Evolutionary conservation across 2,329 filamentous ascomycete species (phyloP), one percentile per base, ranked within the genome.

Genomic region (Penicillium sp.): DNA sequence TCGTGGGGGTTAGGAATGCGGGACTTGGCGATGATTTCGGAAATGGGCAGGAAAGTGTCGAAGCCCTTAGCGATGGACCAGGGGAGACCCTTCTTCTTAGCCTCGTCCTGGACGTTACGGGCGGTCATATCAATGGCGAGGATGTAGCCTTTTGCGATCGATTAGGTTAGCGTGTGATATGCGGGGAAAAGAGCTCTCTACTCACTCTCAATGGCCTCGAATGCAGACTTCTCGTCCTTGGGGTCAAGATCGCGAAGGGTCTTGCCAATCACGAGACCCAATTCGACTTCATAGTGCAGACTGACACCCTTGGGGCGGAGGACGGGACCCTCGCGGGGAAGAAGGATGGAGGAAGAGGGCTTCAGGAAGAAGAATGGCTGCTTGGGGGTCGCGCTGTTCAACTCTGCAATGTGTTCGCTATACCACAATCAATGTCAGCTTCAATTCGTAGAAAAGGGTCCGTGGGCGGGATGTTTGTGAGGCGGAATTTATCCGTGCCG

Each of bases 301-400:
- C 87, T 89, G 41, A 96, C 88, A 62, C 93, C 93, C 68, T 82
- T 85, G 44, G 95, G 95, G 45, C 89, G 86, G 65, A 96, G 83
- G 48, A 96, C 86, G 3, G 93, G 88, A 1, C 93, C 93, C 55
- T 86, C 84, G 27, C 86, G 84, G 0, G 91, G 91, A 22, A 90
- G 82, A 4, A 98, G 84, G 66, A 99, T 90, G 3, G 92, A 90
- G 41, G 90, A 91, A 0, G 93, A 80, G 1, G 95, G 95, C 83
- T 99, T 99, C 67, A 98, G 85, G 84, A 99, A 99, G 87, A 97
- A 99, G 80, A 99, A 98, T 26, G 95, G 95, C 77, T 97, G 92
- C 75, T 95, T 96, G 50, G 95, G 95, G 63, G 87, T 86, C 59
- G 84, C 82, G 76, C 89, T 96, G 77, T 92, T 92, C 66, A 99